phyloP scores from a whole-genome alignment of 2,329 filamentous ascomycete genomes.

The Ascosphaera acerosa region DNA sequence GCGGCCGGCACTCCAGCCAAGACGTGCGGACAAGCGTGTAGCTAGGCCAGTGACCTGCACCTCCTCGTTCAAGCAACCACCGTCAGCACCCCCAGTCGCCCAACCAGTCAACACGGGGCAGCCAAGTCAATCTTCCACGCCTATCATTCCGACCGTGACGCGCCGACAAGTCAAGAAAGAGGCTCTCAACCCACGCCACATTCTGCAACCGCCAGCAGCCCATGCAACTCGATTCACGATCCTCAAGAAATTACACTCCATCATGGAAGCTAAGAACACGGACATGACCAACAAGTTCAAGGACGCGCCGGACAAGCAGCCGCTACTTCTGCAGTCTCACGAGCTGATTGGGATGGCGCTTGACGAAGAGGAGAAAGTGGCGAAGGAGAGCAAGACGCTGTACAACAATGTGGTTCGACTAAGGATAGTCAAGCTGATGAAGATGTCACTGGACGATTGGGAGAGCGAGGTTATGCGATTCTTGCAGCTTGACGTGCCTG shows the following conservation, averaged over 20 bases:
- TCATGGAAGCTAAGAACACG: slow-evolving; percentile 19
- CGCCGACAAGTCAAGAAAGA: slow-evolving; percentile 15
- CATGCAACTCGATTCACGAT: slow-evolving; percentile 19
- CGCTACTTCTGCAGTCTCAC: slow-evolving; percentile 16
- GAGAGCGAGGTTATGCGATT: slow-evolving; percentile 30
- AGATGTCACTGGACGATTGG: slow-evolving; percentile 51
- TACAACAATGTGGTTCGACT: slow-evolving; percentile 73
- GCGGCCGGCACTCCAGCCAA: no score
- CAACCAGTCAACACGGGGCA: no score
- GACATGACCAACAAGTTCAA: slow-evolving; percentile 12
- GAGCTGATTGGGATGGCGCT: slow-evolving; percentile 22
- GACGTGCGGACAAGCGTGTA: slow-evolving; percentile 3
- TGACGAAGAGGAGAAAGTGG: slow-evolving; percentile 51
- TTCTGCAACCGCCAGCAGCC: slow-evolving; percentile 18
- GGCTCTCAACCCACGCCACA: slow-evolving; percentile 20
- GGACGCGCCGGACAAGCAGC: slow-evolving; percentile 10
- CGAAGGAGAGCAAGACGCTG: slow-evolving; percentile 38
- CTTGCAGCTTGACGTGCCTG: slow-evolving; percentile 5
- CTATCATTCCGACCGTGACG: not conserved
- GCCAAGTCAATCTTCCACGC: not conserved
- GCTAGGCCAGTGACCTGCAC: slow-evolving; percentile 1
- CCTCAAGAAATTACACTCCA: slow-evolving; percentile 19
- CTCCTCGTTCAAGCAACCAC: not conserved
- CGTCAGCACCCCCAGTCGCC: slow-evolving; percentile 2
- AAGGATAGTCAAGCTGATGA: slow-evolving; percentile 47